These are phyloP conservation scores for Raffaelea ambrosiae DNA, from an alignment of 2,329 filamentous ascomycete genomes.

Conservation along the genomic window DNA sequence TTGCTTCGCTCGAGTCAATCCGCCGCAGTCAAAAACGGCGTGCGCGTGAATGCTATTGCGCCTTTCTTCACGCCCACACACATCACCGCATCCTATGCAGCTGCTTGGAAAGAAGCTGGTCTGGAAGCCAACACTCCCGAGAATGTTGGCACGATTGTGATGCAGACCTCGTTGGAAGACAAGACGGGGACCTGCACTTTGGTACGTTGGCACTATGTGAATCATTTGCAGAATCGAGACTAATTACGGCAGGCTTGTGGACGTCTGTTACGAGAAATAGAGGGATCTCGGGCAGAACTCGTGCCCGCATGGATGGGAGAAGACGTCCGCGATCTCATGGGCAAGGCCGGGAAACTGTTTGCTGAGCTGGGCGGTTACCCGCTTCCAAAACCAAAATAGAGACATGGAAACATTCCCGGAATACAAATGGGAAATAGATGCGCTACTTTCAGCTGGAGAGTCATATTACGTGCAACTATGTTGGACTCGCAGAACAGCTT, in stretches of 20 bases:
- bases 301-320: constrained; percentile 22
- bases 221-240: not conserved
- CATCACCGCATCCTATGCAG: constrained; percentile 28
- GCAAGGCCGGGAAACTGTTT: constrained; percentile 23
- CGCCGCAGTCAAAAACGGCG: constrained; percentile 19
- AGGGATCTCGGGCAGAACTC: constrained; percentile 17
- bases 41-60: constrained; percentile 32
- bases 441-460: too few relatives aligned
- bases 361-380: constrained; percentile 24
- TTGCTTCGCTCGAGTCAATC: constrained; percentile 8
- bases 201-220: constrained; percentile 15
- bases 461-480: too few relatives aligned
- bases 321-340: constrained; percentile 22
- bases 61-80: constrained; percentile 35
- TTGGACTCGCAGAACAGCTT: too few relatives aligned
- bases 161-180: constrained; percentile 23
- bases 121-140: constrained; percentile 29
- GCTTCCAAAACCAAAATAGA: constrained; percentile 14
- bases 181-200: constrained; percentile 19
- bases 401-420: too few relatives aligned
- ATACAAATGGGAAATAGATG: too few relatives aligned
- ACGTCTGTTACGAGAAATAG: constrained; percentile 19
- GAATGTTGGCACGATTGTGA: constrained; percentile 28
- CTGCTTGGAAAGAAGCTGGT: constrained; percentile 24
- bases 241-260: constrained; percentile 18